Base-by-base conservation (phyloP, 2,329 filamentous ascomycete genomes). In the Penicillium sp. region DNA sequence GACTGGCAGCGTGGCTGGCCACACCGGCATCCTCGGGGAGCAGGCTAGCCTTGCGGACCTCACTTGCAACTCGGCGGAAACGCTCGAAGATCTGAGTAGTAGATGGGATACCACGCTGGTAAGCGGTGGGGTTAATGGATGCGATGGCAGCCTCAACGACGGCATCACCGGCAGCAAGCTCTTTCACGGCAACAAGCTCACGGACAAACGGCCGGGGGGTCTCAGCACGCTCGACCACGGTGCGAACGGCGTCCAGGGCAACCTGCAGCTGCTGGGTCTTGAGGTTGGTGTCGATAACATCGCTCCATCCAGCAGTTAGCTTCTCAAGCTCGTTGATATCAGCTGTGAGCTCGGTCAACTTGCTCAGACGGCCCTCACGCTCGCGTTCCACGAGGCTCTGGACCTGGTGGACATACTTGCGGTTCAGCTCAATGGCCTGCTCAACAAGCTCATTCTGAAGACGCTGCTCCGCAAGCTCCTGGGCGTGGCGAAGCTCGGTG, bases 181-280 rank as follows among this genome's bases (percentile, higher is more conserved):
- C 91, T 78, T 96, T 96, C 53, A 99, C 84, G 4, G 94, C 94
- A 19, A 96, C 90, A 14, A 99, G 86, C 78, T 99, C 94, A 60
- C 88, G 87, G 68, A 96, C 84, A 73, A 99, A 99, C 4, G 94
- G 94, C 40, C 85, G 84, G 19, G 93, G 89, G 65, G 87, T 82
- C 41, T 86, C 79, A 12, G 87, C 82, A 61, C 88, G 88, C 69
- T 91, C 88, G 22, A 97, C 84, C 48, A 88, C 90, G 55, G 90
- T 86, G 63, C 90, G 88, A 49, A 97, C 91, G 37, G 93, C 91
- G 72, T 99, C 94, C 30, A 97, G 89, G 19, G 94, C 94, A 35
- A 99, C 91, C 70, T 97, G 91, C 28, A 99, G 86, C 77, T 97
- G 92, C 76, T 99, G 94, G 0, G 94, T 97, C 75, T 90, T 88